Evolutionary conservation across 768 basidiomycete species (phyloP).

Genomic region (Suillus alpinus): DNA sequence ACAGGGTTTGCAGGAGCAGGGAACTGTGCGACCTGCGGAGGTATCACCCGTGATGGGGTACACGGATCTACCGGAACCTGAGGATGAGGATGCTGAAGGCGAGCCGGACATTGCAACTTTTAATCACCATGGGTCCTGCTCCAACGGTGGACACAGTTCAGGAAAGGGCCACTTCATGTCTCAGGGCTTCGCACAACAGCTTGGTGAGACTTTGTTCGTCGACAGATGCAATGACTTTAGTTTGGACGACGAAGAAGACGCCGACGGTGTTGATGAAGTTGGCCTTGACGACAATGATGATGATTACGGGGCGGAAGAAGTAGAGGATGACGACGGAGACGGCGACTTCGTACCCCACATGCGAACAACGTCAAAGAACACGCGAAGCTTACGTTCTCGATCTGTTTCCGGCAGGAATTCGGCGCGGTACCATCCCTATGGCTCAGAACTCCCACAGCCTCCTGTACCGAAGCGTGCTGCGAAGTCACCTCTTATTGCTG

Average conservation of each 20-base stretch:
- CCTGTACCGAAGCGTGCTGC: constrained; percentile 29
- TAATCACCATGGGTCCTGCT: constrained; percentile 18
- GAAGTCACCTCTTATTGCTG: constrained; percentile 30
- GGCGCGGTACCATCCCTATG: constrained; percentile 33
- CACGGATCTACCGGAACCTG: constrained; percentile 24
- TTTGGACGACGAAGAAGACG: constrained; percentile 22
- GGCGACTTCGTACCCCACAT: constrained; percentile 32
- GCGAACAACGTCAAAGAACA: constrained; percentile 36
- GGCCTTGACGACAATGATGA: constrained; percentile 23
- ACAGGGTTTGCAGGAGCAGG: constrained; percentile 31
- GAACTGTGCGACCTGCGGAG: constrained; percentile 31
- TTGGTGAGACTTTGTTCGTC: constrained; percentile 19
- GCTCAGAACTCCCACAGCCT: constrained; percentile 26
- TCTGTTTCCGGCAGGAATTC: constrained; percentile 30
- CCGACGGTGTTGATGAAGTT: constrained; percentile 24
- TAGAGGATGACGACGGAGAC: constrained; percentile 27
- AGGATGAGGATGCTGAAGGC: constrained; percentile 37
- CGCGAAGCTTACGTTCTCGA: constrained; percentile 35
- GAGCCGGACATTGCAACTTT: constrained; percentile 30
- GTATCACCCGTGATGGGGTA: constrained; percentile 31
- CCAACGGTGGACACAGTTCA: constrained; percentile 27
- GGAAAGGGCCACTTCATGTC: constrained; percentile 10
- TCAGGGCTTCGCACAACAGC: constrained; percentile 17
- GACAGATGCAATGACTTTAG: constrained; percentile 13
- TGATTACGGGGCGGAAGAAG: constrained; percentile 26